Conservation (phyloP, 75 land plant species). For the Pinus tabuliformis region DNA sequence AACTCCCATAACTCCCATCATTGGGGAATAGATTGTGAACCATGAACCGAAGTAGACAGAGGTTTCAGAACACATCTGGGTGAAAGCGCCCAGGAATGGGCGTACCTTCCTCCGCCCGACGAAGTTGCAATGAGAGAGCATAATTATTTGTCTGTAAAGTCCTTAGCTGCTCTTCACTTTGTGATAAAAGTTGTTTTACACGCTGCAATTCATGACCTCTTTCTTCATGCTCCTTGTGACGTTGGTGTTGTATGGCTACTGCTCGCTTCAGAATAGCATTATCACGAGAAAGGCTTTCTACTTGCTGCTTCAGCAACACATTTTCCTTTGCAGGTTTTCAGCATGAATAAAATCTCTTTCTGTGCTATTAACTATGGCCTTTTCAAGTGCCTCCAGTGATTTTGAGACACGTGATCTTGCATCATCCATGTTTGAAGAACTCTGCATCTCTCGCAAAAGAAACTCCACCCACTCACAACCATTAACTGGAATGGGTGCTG, state of each 20-base stretch:
- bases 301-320: conserved; percentile 57
- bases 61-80: conserved; percentile 68
- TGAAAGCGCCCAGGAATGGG: conserved; percentile 74
- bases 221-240: conserved; percentile 73
- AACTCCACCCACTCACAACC: conserved; percentile 66
- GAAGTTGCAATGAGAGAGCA: conserved; percentile 66
- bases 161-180: conserved; percentile 79
- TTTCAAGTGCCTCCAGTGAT: conserved; percentile 70
- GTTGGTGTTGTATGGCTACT: conserved; percentile 89
- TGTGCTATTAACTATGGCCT: conserved; percentile 46
- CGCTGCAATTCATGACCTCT: conserved; percentile 64
- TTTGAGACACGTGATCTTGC: conserved; percentile 65
- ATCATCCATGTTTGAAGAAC: conserved; percentile 71
- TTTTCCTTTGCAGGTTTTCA: conserved; percentile 57
- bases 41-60: too few relatives aligned
- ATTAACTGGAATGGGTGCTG: too few relatives aligned
- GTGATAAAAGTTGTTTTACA: conserved; percentile 64
- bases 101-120: conserved; percentile 64
- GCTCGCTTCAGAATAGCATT: conserved; percentile 84
- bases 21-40: too few relatives aligned
- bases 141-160: conserved; percentile 84
- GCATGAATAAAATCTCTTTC: conserved; percentile 30
- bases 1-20: too few relatives aligned
- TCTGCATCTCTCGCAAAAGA: conserved; percentile 73
- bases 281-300: conserved; percentile 64